Evolutionary conservation across 2,329 filamentous ascomycete species (phyloP).

Genomic region (Clonostachys chloroleuca): DNA sequence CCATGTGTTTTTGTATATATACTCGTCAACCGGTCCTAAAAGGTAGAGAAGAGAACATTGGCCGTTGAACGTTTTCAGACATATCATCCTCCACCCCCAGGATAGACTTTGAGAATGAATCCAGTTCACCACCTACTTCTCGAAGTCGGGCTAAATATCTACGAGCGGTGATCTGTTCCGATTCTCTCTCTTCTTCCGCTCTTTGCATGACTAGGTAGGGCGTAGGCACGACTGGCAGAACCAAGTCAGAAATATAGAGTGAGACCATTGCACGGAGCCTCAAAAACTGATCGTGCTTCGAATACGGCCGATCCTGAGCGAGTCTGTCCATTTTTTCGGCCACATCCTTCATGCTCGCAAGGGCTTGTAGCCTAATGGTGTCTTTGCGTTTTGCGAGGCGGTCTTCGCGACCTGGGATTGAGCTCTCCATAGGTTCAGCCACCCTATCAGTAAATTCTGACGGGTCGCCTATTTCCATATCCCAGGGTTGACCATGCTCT

Average conservation of each 20-base stretch:
- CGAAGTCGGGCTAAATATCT: constrained; percentile 15
- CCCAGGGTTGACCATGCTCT: constrained; percentile 10
- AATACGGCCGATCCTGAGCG: constrained; percentile 66
- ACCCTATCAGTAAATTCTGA: constrained; percentile 1
- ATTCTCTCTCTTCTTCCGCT: constrained; percentile 12
- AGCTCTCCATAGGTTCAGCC: background rate
- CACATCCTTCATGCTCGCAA: constrained; percentile 57
- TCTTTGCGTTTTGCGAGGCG: constrained; percentile 18
- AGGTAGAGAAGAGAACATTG: constrained; percentile 24
- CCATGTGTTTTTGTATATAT: no score
- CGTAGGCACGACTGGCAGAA: constrained; percentile 31
- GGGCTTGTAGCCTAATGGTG: constrained; percentile 41
- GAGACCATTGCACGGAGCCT: constrained; percentile 69
- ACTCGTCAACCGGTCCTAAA: constrained; percentile 9
- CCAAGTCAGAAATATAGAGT: constrained; percentile 71
- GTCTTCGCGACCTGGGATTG: background rate
- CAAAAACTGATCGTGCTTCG: constrained; percentile 61
- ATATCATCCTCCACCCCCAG: constrained; percentile 15
- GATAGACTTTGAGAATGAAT: constrained; percentile 11
- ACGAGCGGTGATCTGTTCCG: constrained; percentile 20
- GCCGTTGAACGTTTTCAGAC: constrained; percentile 5
- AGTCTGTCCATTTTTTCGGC: constrained; percentile 66
- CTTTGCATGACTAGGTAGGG: constrained; percentile 20
- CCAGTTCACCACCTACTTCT: constrained; percentile 19
- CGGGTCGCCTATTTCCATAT: constrained; percentile 12